Conservation (phyloP, 192 early-diverging fungal genomes). For the Gaertneriomyces semiglobifer region DNA sequence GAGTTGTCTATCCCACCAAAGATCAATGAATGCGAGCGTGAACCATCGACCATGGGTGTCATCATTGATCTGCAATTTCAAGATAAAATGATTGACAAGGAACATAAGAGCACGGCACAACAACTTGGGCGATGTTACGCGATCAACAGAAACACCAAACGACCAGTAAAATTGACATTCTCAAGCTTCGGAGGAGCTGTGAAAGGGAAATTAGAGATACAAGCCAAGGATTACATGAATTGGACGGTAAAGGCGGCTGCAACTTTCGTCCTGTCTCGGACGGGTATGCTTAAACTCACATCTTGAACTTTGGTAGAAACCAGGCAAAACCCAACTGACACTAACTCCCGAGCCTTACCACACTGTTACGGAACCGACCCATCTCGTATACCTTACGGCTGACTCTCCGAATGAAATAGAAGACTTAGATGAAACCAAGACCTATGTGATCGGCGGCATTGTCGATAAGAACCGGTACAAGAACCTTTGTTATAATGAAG, state of each 20-base stretch:
- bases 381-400: slow-evolving; percentile 85
- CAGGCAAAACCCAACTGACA: background rate
- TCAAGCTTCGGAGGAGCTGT: slow-evolving; percentile 59
- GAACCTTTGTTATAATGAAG: slow-evolving; percentile 74
- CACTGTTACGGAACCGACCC: slow-evolving; percentile 37
- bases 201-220: slow-evolving; percentile 43
- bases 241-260: slow-evolving; percentile 49
- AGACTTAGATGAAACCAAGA: slow-evolving; percentile 65
- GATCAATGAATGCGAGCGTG: slow-evolving; percentile 37
- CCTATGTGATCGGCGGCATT: slow-evolving; percentile 90
- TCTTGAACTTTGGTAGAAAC: background rate
- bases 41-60: slow-evolving; percentile 48
- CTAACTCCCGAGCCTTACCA: background rate
- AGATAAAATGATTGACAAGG: slow-evolving; percentile 69
- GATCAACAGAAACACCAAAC: slow-evolving; percentile 54
- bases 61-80: slow-evolving; percentile 76
- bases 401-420: slow-evolving; percentile 74
- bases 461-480: slow-evolving; percentile 93
- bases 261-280: background rate
- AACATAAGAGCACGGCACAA: slow-evolving; percentile 44
- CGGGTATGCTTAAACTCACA: background rate
- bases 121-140: slow-evolving; percentile 77
- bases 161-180: slow-evolving; percentile 54
- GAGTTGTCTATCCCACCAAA: slow-evolving; percentile 43
- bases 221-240: slow-evolving; percentile 39